Evolutionary conservation across 179 eudicot species (phyloP), one percentile per base, ranked within the genome.

Genomic region (Actinidia arguta): DNA sequence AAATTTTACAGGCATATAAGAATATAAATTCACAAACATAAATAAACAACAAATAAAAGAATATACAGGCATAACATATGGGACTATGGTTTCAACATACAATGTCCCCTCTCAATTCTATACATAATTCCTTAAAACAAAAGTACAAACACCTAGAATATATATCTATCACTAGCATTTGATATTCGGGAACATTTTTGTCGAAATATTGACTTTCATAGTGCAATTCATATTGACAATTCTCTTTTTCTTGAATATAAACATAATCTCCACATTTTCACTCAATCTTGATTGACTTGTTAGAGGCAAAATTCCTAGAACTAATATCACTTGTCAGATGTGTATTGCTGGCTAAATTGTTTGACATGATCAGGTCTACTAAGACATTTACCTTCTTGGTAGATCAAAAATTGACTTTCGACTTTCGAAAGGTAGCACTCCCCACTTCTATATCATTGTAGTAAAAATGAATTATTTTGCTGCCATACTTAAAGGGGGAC

Each of bases 231-330:
- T 80, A 14, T 64, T n/a, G n/a, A 68, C 75, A 9, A 70, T 5
- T 56, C 77, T 83, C 54, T 83, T 77, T 82, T 58, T 83, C 73
- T 81, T 83, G 27, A 86, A 3, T 0, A 86, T 48, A 17, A 80
- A 36, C 59, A 80, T 62, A 66, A 86, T 16, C 47, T 75, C 76
- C 58, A 86, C 78, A 42, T 52, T 86, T 6, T 85, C 88, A 14
- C n/a, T 81, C 88, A 86, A 24, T 9, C 2, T 67, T 3, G 84
- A 54, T 27, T 16, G n/a, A 46, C 83, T 81, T 1, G 13, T 86
- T 56, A 86, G 18, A 11, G 81, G 46, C 81, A 86, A 11, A 20
- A 16, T 11, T 12, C 82, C 84, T n/a, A 8, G 62, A 12, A 14
- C 36, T 73, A 5, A 83, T 7, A 72, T 86, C 86, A 10, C n/a